These are phyloP conservation scores for Medicago lupulina DNA, from an alignment of 306 rosid genomes.

Conservation along the genomic window DNA sequence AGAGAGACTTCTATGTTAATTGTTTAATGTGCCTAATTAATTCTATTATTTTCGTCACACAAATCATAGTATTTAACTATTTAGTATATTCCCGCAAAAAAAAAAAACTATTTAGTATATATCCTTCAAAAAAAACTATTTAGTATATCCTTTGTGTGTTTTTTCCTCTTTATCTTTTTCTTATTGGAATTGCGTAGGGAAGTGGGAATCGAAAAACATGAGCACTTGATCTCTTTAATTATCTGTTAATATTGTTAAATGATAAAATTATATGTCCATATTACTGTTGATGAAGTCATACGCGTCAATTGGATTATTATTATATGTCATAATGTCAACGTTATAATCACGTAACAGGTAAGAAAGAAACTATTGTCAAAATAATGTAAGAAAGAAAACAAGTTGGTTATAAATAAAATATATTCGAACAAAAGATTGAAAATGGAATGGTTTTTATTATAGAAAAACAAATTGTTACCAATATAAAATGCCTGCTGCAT, in stretches of 20 bases:
- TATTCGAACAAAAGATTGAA: not conserved
- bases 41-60: not conserved
- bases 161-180: not conserved
- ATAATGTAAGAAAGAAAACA: not conserved
- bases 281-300: slow-evolving; percentile 20
- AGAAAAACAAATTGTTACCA: not conserved
- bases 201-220: slow-evolving; percentile 9
- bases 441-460: no score
- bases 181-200: not conserved
- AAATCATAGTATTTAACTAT: not conserved
- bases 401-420: not conserved
- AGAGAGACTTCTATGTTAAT: no score
- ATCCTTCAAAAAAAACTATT: no score
- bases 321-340: not conserved
- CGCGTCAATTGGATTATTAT: slow-evolving; percentile 32
- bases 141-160: not conserved
- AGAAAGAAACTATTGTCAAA: not conserved
- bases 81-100: no score
- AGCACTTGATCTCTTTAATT: not conserved
- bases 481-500: not conserved
- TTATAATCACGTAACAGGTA: slow-evolving; percentile 23
- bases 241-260: not conserved
- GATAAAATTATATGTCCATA: slow-evolving; percentile 29
- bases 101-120: not conserved
- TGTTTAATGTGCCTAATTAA: not conserved